These are phyloP conservation scores for Eucalyptus tenuipes DNA, from an alignment of 345 rosid genomes.

Conservation along the genomic window DNA sequence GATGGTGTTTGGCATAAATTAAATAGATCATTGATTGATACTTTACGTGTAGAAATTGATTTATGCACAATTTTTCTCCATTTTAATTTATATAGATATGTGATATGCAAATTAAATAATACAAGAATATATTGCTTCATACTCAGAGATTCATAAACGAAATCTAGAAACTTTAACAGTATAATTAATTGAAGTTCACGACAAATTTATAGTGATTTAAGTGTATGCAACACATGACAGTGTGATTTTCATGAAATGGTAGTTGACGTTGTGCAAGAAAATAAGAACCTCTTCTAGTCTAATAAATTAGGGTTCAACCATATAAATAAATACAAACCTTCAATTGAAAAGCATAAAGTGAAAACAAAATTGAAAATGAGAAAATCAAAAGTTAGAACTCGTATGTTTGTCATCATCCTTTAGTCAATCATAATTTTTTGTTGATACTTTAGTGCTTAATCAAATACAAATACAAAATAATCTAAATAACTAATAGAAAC, in stretches of 20 bases:
- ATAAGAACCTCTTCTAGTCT: neutral
- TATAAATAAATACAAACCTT: neutral
- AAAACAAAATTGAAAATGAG: neutral
- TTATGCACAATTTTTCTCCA: neutral
- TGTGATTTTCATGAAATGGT: neutral
- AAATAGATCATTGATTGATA: fast-evolving
- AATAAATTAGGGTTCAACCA: neutral
- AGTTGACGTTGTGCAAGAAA: neutral
- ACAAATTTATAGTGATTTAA: neutral
- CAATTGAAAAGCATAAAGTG: neutral
- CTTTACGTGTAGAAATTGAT: neutral
- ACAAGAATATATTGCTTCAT: neutral
- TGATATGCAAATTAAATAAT: neutral
- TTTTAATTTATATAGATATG: neutral
- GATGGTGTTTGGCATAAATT: neutral
- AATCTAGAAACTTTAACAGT: neutral
- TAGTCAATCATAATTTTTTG: too few relatives aligned
- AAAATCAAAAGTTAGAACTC: neutral
- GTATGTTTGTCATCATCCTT: neutral
- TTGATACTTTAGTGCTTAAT: neutral
- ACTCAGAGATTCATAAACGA: neutral
- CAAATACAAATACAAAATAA: too few relatives aligned
- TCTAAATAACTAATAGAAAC: too few relatives aligned
- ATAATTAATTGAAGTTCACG: neutral
- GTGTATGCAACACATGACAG: neutral